Conservation (phyloP, 2,329 filamentous ascomycete species). For the Hymenoscyphus albidus region DNA sequence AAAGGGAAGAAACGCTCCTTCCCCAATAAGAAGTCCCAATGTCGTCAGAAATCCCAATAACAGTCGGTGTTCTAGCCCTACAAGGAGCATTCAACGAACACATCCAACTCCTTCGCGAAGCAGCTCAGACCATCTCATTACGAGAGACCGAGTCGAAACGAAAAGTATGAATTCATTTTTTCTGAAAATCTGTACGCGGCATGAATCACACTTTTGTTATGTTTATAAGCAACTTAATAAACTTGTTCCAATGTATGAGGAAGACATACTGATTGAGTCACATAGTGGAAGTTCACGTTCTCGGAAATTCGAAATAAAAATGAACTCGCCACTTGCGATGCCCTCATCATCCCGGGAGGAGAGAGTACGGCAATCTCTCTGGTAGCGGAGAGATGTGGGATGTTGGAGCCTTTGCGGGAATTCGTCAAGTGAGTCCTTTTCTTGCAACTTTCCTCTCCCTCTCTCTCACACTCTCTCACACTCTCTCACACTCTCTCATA, state of each 20-base stretch:
- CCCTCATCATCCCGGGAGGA: conserved; percentile 84
- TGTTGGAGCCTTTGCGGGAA: conserved; percentile 78
- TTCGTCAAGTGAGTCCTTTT: conserved; percentile 75
- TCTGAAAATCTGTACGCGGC: too few relatives aligned
- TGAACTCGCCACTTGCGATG: conserved; percentile 72
- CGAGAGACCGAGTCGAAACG: too few relatives aligned
- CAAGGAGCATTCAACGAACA: conserved; percentile 95
- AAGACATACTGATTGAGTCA: too few relatives aligned
- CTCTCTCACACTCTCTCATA: too few relatives aligned
- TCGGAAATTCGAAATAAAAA: conserved; percentile 74
- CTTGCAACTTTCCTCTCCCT: background rate
- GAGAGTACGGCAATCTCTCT: conserved; percentile 93
- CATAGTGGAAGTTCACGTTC: conserved; percentile 43
- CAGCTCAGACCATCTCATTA: conserved; percentile 49
- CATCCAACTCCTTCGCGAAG: conserved; percentile 67
- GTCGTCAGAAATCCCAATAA: conserved; percentile 36
- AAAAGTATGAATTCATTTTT: too few relatives aligned
- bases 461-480: too few relatives aligned
- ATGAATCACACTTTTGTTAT: too few relatives aligned
- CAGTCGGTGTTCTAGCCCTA: conserved; percentile 65
- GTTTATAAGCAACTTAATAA: too few relatives aligned
- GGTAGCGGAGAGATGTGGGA: conserved; percentile 73
- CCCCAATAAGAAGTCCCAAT: background rate
- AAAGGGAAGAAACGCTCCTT: background rate
- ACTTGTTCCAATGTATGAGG: too few relatives aligned